Conservation (phyloP, 805 yeast genomes). For the Cyberlindnera sargentensis region DNA sequence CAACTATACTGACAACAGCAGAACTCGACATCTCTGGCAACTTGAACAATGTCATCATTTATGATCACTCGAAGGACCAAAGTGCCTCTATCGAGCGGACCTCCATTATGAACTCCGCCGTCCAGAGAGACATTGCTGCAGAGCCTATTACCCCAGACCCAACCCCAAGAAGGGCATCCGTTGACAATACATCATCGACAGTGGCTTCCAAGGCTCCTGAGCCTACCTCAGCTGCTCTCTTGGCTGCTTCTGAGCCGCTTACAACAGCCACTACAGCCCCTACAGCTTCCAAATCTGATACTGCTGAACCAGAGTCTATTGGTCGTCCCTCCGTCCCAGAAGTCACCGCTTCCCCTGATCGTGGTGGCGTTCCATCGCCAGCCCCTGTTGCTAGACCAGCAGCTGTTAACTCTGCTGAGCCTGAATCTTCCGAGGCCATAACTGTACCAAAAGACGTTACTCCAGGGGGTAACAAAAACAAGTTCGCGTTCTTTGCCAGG, state of each 20-base stretch:
- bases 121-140: conserved; percentile 1
- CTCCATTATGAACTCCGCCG: conserved; percentile 5
- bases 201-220: conserved; percentile 2
- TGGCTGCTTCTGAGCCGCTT: neutral
- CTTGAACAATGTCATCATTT: conserved; percentile 29
- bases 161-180: conserved; percentile 11
- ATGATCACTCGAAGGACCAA: conserved; percentile 7
- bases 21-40: conserved; percentile 31
- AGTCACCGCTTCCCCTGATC: conserved; percentile 1
- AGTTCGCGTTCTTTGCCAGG: conserved; percentile 16
- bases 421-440: neutral
- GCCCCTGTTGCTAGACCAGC: neutral
- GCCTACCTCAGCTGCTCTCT: neutral
- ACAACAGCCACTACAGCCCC: neutral
- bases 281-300: neutral
- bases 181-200: conserved; percentile 1
- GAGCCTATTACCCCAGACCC: conserved; percentile 27
- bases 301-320: conserved; percentile 1
- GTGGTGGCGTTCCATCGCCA: neutral
- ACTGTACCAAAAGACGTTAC: neutral
- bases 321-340: neutral
- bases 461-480: neutral
- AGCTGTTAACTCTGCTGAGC: neutral
- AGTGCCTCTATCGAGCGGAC: neutral
- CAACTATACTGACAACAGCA: conserved; percentile 1